Evolutionary conservation across 108 stramenopile species (phyloP).

Genomic region (Poteriospumella lacustris): DNA sequence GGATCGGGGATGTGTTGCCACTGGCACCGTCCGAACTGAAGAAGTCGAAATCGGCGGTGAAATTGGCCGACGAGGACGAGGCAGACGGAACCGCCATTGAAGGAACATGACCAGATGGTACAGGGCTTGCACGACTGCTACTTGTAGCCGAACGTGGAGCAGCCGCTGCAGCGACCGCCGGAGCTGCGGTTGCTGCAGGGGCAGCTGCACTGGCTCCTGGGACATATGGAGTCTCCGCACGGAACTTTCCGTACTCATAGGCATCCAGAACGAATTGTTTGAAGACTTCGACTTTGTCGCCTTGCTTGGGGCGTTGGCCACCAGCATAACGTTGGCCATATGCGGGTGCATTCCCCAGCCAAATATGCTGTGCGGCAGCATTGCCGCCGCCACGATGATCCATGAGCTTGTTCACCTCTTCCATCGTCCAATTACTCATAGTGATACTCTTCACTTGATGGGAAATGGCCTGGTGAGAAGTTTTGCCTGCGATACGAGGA

Average conservation of each 20-base stretch:
- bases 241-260: not conserved
- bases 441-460: constrained; percentile 86
- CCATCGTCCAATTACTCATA: constrained; percentile 55
- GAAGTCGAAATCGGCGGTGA: too few relatives aligned
- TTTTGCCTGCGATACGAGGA: not conserved
- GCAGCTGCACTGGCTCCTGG: constrained; percentile 25
- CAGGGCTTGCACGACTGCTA: too few relatives aligned
- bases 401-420: constrained; percentile 27
- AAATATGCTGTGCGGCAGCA: constrained; percentile 27
- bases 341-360: constrained; percentile 28
- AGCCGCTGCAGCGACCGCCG: constrained; percentile 12
- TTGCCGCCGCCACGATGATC: constrained; percentile 33
- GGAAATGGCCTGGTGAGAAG: constrained; percentile 74
- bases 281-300: constrained; percentile 35
- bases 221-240: not conserved
- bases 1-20: too few relatives aligned
- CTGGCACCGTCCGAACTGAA: too few relatives aligned
- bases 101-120: too few relatives aligned
- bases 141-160: not conserved
- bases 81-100: too few relatives aligned
- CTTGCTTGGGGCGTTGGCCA: constrained; percentile 22
- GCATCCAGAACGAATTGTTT: constrained; percentile 26
- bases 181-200: constrained; percentile 20
- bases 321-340: constrained; percentile 22
- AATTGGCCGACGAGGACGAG: too few relatives aligned